Percentiles rank a stretch among this genome's conserved stretches.
phyloP scores from a whole-genome alignment of 2,329 filamentous ascomycete genomes.

The Monilinia fructicola region DNA sequence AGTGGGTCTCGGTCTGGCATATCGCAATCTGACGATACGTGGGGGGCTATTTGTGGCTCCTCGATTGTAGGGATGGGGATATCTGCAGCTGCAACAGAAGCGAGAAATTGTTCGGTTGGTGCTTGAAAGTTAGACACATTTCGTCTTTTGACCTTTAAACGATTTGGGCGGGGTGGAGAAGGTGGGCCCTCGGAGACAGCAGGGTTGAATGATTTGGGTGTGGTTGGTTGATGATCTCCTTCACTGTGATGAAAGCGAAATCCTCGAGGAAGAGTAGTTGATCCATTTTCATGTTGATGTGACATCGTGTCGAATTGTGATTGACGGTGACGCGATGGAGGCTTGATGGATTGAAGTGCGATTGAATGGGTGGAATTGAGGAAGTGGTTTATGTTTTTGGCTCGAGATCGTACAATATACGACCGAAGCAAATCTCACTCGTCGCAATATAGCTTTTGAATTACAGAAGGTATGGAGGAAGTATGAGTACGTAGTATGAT shows the following conservation, averaged over 20 bases:
- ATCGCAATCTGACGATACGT: constrained; percentile 31
- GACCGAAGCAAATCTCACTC: constrained; percentile 19
- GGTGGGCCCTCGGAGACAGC: constrained; percentile 34
- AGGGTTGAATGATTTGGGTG: constrained; percentile 35
- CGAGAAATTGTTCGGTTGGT: constrained; percentile 65
- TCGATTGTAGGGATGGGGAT: constrained; percentile 65
- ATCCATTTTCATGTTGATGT: constrained; percentile 36
- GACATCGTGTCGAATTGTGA: constrained; percentile 31
- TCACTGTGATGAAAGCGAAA: constrained; percentile 37
- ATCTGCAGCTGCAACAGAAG: constrained; percentile 64
- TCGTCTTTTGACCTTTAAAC: constrained; percentile 38
- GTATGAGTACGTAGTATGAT: too few relatives aligned
- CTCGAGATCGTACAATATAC: constrained; percentile 23
- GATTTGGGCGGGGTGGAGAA: constrained; percentile 37
- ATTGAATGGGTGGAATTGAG: neutral
- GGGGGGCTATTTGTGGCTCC: constrained; percentile 46
- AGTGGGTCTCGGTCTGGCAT: constrained; percentile 34
- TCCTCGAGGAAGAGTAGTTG: constrained; percentile 38
- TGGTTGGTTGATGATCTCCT: constrained; percentile 33
- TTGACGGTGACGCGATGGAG: constrained; percentile 25
- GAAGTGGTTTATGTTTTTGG: neutral
- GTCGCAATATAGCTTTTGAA: constrained; percentile 19
- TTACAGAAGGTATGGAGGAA: constrained; percentile 26
- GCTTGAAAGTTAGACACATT: constrained; percentile 44
- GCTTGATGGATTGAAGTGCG: constrained; percentile 24